These are phyloP conservation scores for Acanthochlamys bracteata DNA, from an alignment of 106 monocot species.

Conservation along the genomic window DNA sequence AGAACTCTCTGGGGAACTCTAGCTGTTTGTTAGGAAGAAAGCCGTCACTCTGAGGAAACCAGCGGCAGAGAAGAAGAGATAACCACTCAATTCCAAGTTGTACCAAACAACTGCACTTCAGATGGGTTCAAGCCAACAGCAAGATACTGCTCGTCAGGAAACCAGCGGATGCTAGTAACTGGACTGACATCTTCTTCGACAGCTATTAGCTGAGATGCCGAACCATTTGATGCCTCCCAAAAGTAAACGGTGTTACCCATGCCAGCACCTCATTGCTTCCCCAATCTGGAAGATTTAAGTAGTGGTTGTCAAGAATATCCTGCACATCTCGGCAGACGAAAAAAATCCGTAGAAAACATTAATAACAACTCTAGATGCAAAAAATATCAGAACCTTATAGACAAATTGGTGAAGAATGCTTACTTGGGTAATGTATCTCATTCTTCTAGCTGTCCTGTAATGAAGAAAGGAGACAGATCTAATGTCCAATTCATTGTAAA, in stretches of 20 bases:
- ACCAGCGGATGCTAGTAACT: conserved; percentile 63
- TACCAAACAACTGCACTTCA: conserved; percentile 52
- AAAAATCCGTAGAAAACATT: too few species aligned
- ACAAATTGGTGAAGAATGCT: not conserved
- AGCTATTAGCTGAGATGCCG: conserved; percentile 41
- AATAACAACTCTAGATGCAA: too few species aligned
- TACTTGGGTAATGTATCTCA: conserved; percentile 59
- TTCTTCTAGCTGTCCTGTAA: conserved; percentile 20
- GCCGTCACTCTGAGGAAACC: not conserved
- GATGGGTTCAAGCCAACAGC: conserved; percentile 53
- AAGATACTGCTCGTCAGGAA: conserved; percentile 50
- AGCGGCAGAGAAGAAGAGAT: not conserved
- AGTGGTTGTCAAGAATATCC: conserved; percentile 45
- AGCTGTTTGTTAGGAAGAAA: too few species aligned
- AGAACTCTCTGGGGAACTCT: too few species aligned
- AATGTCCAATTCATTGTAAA: conserved; percentile 8
- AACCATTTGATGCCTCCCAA: conserved; percentile 39
- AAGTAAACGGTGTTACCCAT: conserved; percentile 42
- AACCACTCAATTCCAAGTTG: conserved; percentile 34
- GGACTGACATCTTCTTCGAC: conserved; percentile 46
- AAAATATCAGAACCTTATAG: not conserved
- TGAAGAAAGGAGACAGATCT: conserved; percentile 16
- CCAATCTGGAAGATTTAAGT: conserved; percentile 51
- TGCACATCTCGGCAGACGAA: conserved; percentile 50
- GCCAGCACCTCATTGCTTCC: conserved; percentile 51